Evolutionary conservation across 176 grass and related monocot genomes (phyloP), one percentile per base, ranked within the genome.

Genomic region (Guadua angustifolia): DNA sequence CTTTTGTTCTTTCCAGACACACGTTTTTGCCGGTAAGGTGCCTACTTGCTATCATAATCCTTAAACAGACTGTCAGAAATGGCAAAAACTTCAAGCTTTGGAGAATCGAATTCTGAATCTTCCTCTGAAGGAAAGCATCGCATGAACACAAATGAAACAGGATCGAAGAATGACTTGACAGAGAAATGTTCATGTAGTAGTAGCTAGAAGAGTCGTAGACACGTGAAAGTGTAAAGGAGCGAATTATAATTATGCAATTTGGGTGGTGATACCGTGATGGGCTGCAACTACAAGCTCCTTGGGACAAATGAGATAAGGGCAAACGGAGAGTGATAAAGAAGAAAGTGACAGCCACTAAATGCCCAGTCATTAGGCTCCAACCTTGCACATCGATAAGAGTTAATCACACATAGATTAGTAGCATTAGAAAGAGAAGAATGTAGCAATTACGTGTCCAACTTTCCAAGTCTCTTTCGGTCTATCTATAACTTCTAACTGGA

Each of bases 291-390:
- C 64, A 24, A 56, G 46, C 36, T n/a, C 39, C 43, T 47, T 46
- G 0, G 55, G 56, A 74, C 42, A 73, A 63, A 50, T 10, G 56
- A 47, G 52, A 47, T 19, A 24, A 50, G 84, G 11, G 56, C 40
- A 71, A 73, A 7, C 15, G 15, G 39, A 62, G 74, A 78, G 14
- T 21, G 66, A 52, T 50, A 52, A 53, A 79, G 76, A 6, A 55
- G 84, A 86, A 64, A 86, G 46, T 11, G 75, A 73, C 67, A 9
- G 33, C 16, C 84, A 79, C 84, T 73, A 21, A 33, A 32, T 29
- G 26, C 7, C n/a, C 16, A 46, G 4, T 17, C 29, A 75, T 75
- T 46, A 76, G 73, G 38, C 15, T 40, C 75, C 57, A 45, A 62
- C 39, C 17, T 62, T 45, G 13, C 75, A 63, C 14, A 29, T 5